Evolutionary conservation across 2,329 filamentous ascomycete genomes (phyloP).

Genomic region (Atkinsonella hypoxylon): DNA sequence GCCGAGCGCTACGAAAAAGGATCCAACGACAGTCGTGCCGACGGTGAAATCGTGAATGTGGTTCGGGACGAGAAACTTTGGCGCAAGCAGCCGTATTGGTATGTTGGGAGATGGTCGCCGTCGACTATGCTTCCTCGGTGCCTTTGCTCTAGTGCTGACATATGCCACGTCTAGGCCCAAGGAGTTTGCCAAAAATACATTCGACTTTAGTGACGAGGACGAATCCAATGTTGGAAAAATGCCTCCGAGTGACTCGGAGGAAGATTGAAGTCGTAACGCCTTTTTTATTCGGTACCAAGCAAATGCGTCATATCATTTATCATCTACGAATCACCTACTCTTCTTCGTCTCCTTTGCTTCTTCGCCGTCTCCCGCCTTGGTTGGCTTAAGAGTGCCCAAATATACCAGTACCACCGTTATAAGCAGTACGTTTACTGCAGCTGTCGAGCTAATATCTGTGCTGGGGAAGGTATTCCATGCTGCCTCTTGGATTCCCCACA

Average conservation of each 20-base stretch:
- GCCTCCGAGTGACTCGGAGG: slow-evolving; percentile 71
- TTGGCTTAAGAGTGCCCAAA: slow-evolving; percentile 33
- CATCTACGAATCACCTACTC: slow-evolving; percentile 12
- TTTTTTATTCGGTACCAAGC: too few species aligned
- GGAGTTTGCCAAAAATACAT: slow-evolving; percentile 59
- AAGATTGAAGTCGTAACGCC: slow-evolving; percentile 32
- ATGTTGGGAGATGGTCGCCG: slow-evolving; percentile 9
- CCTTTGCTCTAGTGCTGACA: slow-evolving; percentile 10
- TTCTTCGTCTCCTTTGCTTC: slow-evolving; percentile 18
- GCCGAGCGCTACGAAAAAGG: slow-evolving; percentile 55
- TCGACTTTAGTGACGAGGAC: slow-evolving; percentile 54
- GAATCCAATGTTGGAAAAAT: slow-evolving; percentile 74
- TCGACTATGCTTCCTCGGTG: too few species aligned
- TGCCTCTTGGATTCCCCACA: slow-evolving; percentile 78
- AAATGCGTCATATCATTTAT: background rate
- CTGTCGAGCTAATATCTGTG: slow-evolving; percentile 38
- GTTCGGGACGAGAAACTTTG: slow-evolving; percentile 85
- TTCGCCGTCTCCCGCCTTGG: background rate
- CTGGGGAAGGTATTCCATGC: slow-evolving; percentile 95
- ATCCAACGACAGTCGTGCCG: slow-evolving; percentile 63
- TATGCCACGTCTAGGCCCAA: slow-evolving; percentile 47
- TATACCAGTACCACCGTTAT: slow-evolving; percentile 53
- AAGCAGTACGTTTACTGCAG: slow-evolving; percentile 60
- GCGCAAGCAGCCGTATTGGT: slow-evolving; percentile 87
- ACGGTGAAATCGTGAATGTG: slow-evolving; percentile 85